Base-by-base conservation (phyloP, 805 yeast genomes). In the Candida vaughaniae region DNA sequence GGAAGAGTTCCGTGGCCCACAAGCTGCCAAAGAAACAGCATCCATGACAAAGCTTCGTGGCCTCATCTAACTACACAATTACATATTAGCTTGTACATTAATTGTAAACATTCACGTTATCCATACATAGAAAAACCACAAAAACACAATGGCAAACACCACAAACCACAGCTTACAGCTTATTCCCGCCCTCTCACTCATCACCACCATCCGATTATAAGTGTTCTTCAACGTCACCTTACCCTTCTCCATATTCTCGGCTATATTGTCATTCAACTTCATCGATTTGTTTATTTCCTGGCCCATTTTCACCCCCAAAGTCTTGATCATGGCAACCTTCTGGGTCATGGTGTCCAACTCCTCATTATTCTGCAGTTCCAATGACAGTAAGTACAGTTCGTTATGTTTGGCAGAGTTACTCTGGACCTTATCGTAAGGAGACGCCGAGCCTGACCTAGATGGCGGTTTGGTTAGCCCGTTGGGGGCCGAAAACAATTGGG, bases 111-210 rank as follows among this genome's bases (percentile, higher is more conserved):
- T 10, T 12, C 16, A 37, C 30, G 49, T 43, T 25, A 46, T 40
- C 75, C 75, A 69, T 17, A 68, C 64, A 55, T 64, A 68, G 48
- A 64, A 60, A 42, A 69, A 69, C 61, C 64, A 65, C 29, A 61
- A 25, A 33, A 58, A 51, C 18, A 68, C 68, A 15, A 64, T 29
- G 23, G 45, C 33, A 47, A 69, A 68, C 41, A 69, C 71, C 22
- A 49, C 46, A 28, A 66, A 49, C 75, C 75, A 69, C 70, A 65
- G 63, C 35, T 58, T 53, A 68, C 73, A 69, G 29, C 64, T 55
- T 31, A 69, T 66, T 3, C 75, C 75, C 10, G 73, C 73, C 27
- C 66, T 49, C 52, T 66, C 60, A 52, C 73, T 66, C 75, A 69
- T 67, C 19, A 61, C 51, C 32, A 69, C 58, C 75, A 69, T 69